Conservation (phyloP, 177 flowering plant species). For the Vitis hybrid region DNA sequence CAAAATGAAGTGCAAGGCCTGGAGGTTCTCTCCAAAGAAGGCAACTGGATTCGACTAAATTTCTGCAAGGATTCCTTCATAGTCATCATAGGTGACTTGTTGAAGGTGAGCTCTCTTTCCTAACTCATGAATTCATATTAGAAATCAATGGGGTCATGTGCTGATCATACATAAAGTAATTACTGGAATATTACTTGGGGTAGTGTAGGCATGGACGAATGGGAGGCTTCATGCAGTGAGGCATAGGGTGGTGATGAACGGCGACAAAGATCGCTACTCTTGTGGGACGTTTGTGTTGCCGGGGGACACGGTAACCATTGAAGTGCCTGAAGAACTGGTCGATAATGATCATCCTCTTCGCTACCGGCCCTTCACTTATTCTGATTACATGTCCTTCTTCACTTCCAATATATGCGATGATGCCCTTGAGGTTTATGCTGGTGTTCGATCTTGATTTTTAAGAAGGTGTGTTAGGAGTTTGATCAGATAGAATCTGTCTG, state of each 20-base stretch:
- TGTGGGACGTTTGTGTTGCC: slow-evolving; percentile 23
- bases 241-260: slow-evolving; percentile 30
- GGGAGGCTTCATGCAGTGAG: slow-evolving; percentile 27
- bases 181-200: too few relatives aligned
- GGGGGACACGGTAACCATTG: slow-evolving; percentile 15
- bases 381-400: slow-evolving; percentile 17
- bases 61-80: slow-evolving; percentile 16
- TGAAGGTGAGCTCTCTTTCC: slow-evolving; percentile 14
- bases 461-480: too few relatives aligned
- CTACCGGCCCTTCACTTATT: slow-evolving; percentile 18
- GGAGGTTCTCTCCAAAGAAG: slow-evolving; percentile 20
- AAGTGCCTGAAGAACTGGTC: slow-evolving; percentile 27
- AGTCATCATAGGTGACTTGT: slow-evolving; percentile 22
- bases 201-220: slow-evolving; percentile 36
- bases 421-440: slow-evolving; percentile 25
- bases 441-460: slow-evolving; percentile 3
- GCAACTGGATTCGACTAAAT: slow-evolving; percentile 12
- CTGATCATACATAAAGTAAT: too few relatives aligned
- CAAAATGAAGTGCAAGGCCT: slow-evolving; percentile 31
- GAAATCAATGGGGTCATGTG: too few relatives aligned
- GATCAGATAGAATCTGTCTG: too few relatives aligned
- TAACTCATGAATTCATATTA: neutral
- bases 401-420: slow-evolving; percentile 9
- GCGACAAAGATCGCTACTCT: slow-evolving; percentile 27
- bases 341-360: slow-evolving; percentile 28